phyloP scores from a whole-genome alignment of 805 yeast genomes.

The Henningerozyma blattae region DNA sequence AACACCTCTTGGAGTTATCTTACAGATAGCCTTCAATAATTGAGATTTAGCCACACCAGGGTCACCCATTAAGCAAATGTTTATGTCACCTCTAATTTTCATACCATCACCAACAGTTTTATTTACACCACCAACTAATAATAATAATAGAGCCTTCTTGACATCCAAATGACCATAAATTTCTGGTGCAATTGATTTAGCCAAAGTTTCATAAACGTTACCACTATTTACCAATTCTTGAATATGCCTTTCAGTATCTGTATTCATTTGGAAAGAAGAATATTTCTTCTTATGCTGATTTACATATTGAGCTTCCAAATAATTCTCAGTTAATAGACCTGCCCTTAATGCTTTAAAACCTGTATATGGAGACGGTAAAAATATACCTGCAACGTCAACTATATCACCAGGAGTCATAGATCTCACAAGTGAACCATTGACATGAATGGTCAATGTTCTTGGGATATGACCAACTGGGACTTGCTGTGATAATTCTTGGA shows the following conservation, averaged over 20 bases:
- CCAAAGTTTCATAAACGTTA: constrained; percentile 64
- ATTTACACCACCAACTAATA: constrained; percentile 91
- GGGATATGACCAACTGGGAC: constrained; percentile 99
- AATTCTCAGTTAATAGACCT: constrained; percentile 89
- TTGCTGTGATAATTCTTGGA: constrained; percentile 91
- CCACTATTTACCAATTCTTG: constrained; percentile 45
- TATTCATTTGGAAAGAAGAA: constrained; percentile 47
- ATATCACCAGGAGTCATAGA: constrained; percentile 86
- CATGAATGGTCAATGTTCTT: constrained; percentile 69
- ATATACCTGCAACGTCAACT: constrained; percentile 87
- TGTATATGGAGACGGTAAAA: constrained; percentile 89
- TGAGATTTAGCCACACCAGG: constrained; percentile 99
- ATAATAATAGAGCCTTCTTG: constrained; percentile 74
- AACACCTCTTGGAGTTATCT: constrained; percentile 91
- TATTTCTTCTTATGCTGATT: constrained; percentile 84
- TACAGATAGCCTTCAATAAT: constrained; percentile 76
- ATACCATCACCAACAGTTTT: constrained; percentile 93
- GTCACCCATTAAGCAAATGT: constrained; percentile 94
- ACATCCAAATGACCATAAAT: constrained; percentile 90
- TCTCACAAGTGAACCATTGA: constrained; percentile 87
- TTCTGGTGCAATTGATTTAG: constrained; percentile 93
- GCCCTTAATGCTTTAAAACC: constrained; percentile 90
- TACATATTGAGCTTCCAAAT: constrained; percentile 75
- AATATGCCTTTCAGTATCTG: constrained; percentile 45
- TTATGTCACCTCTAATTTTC: constrained; percentile 94